Evolutionary conservation across 352 stramenopile species (phyloP).

Genomic region (Nothophytophthora sp.): DNA sequence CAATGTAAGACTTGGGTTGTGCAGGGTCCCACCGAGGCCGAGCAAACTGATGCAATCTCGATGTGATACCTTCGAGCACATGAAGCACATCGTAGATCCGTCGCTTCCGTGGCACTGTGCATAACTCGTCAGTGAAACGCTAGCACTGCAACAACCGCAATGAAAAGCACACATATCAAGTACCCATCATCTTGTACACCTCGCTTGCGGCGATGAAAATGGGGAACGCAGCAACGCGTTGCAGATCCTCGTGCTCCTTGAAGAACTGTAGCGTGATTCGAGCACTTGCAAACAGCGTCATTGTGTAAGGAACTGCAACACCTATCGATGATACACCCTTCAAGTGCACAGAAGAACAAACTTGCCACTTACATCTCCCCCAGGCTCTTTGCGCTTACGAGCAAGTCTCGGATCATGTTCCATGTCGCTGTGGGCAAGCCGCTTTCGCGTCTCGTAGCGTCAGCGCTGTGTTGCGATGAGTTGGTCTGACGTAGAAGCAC

Average conservation of each 20-base stretch:
- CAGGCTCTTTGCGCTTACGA: conserved; percentile 42
- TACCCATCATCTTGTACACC: conserved; percentile 72
- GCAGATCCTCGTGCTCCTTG: conserved; percentile 51
- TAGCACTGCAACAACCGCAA: conserved; percentile 6
- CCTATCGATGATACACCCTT: too few relatives aligned
- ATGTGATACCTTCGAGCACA: conserved; percentile 66
- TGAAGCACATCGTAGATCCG: conserved; percentile 80
- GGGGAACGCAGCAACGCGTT: conserved; percentile 33
- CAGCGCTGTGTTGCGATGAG: neutral
- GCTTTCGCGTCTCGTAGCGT: neutral
- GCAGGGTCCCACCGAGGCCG: too few relatives aligned
- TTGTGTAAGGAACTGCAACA: neutral
- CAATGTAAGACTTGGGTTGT: too few relatives aligned
- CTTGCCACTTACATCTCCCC: conserved; percentile 48
- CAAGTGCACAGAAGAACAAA: too few relatives aligned
- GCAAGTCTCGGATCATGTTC: conserved; percentile 37
- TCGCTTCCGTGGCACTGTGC: conserved; percentile 61
- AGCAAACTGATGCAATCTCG: too few relatives aligned
- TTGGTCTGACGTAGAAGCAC: neutral
- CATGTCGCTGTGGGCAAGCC: conserved; percentile 28
- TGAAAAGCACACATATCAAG: neutral
- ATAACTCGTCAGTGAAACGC: neutral
- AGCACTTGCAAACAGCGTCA: conserved; percentile 33
- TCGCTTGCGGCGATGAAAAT: conserved; percentile 57
- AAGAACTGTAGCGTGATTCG: conserved; percentile 61